Base-by-base conservation (phyloP, 2,329 filamentous ascomycete species). In the Microcyclospora tardicrescens region DNA sequence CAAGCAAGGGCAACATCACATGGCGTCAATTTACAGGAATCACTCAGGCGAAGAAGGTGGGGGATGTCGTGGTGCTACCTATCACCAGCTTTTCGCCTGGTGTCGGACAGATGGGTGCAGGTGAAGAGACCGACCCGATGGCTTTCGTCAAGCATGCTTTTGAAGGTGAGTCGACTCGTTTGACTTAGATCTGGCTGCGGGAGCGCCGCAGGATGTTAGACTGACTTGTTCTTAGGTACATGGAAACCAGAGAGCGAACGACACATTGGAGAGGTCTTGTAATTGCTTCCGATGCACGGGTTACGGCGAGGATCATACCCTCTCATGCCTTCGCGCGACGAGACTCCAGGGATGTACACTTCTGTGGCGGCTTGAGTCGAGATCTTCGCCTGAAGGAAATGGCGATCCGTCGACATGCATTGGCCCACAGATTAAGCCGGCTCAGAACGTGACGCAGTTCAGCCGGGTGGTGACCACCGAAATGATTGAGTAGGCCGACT, bases 31-130 rank as follows among this genome's bases (percentile, higher is more conserved):
- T 98, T 56, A 93, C 89, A 0, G 81, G 83, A 45, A 93, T 96
- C 68, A 79, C 75, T 49, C 69, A 67, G 19, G 74, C 84, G 39
- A 93, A 84, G 65, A 87, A 86, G 56, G 79, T 96, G 13, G 91
- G 91, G 34, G 91, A 98, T 61, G 85, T 95, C 2, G 77, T 95
- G 37, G 79, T 98, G 11, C 65, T 98, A 43, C 91, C 91, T 16
- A 96, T 98, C 53, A 98, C 91, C 6, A 89, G 86, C 61, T 98
- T 98, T 68, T 94, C 86, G 53, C 91, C 91, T 0, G 91, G 91
- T 16, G 85, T 96, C 33, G 75, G 79, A 51, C 86, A 94, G 59
- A 96, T 95, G 86, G 84, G 83, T 10, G 83, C 91, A 34, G 79
- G 80, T 54, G 86, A 93, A 45, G 72, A 79, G 32, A 85, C 95